phyloP scores from a whole-genome alignment of 2,329 filamentous ascomycete genomes.

The Colletotrichum destructivum region DNA sequence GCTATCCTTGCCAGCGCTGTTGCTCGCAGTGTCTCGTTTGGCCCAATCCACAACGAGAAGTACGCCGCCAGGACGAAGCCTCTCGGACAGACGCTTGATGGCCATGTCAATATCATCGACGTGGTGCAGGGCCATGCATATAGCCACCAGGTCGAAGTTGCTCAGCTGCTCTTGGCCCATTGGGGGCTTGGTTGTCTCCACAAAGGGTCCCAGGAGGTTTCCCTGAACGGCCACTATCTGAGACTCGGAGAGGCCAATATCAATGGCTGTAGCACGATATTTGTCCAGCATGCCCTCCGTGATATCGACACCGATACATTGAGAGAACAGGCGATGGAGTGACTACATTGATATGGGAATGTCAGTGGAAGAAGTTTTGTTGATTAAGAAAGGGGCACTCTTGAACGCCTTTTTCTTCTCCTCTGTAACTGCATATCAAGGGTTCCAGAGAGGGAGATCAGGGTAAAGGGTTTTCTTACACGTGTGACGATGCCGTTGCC shows the following conservation, averaged over 20 bases:
- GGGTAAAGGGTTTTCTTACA: constrained; percentile 41
- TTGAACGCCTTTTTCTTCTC: no score
- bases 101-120: constrained; percentile 47
- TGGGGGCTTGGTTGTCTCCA: not conserved
- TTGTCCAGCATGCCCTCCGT: not conserved
- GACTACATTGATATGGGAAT: not conserved
- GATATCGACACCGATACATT: not conserved
- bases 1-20: not conserved
- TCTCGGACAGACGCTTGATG: constrained; percentile 47
- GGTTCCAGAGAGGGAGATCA: no score
- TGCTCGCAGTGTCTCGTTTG: not conserved
- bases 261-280: not conserved
- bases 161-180: constrained; percentile 37
- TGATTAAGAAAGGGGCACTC: no score
- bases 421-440: no score
- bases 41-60: constrained; percentile 46
- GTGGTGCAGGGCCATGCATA: constrained; percentile 55
- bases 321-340: not conserved
- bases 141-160: constrained; percentile 51
- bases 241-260: not conserved
- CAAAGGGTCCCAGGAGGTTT: not conserved
- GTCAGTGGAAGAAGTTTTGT: not conserved
- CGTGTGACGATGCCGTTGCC: constrained; percentile 50
- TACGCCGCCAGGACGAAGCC: constrained; percentile 48
- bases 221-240: not conserved